phyloP scores from a whole-genome alignment of 1,139 yeast species.

The Protomyces arabidopsidicola region DNA sequence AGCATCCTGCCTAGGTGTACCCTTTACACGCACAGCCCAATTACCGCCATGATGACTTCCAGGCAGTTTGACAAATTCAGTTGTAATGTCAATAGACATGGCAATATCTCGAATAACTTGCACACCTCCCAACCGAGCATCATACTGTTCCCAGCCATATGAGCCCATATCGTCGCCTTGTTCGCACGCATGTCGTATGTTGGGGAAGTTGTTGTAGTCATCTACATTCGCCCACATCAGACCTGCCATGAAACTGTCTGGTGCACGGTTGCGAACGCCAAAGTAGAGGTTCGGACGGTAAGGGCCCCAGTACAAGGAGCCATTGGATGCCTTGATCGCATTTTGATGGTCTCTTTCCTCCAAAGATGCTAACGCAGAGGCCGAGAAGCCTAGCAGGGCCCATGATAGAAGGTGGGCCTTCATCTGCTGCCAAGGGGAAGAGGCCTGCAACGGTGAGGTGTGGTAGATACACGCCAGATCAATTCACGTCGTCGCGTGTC shows the following conservation, averaged over 20 bases:
- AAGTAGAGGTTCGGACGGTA: constrained; percentile 81
- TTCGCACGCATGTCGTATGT: constrained; percentile 74
- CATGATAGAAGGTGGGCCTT: not conserved
- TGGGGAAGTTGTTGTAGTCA: constrained; percentile 49
- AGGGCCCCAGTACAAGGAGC: constrained; percentile 74
- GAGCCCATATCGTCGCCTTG: constrained; percentile 65
- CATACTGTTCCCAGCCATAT: constrained; percentile 83
- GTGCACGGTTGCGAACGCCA: constrained; percentile 75
- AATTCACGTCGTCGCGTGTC: too few relatives aligned
- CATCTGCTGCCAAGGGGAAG: not conserved
- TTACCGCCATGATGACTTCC: constrained; percentile 53
- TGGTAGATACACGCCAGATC: too few relatives aligned
- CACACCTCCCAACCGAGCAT: constrained; percentile 81
- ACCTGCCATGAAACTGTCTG: constrained; percentile 75
- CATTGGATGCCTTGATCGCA: constrained; percentile 28
- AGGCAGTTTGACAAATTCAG: constrained; percentile 69
- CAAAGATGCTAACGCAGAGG: not conserved
- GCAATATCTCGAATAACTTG: constrained; percentile 68
- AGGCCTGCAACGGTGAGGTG: too few relatives aligned
- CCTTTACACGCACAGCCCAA: constrained; percentile 34
- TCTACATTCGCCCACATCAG: constrained; percentile 84
- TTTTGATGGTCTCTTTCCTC: not conserved
- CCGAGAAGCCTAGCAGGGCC: not conserved
- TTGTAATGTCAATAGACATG: constrained; percentile 57
- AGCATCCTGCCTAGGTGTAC: constrained; percentile 29